Base-by-base conservation (phyloP, 2,329 filamentous ascomycete genomes). In the Pyrenochaeta sp. region DNA sequence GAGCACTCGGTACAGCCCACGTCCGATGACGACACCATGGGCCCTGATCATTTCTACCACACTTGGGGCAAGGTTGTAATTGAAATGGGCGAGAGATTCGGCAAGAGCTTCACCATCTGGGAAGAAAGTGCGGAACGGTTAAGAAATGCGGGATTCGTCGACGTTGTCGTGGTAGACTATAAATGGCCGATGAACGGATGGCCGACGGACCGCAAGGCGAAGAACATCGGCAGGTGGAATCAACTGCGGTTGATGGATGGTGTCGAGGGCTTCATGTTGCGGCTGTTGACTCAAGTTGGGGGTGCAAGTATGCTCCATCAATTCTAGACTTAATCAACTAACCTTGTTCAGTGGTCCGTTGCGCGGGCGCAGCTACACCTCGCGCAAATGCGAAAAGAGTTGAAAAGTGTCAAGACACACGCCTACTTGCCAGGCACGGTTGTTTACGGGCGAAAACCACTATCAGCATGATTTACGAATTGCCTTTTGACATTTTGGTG, bases 21-120 rank as follows among this genome's bases (percentile, higher is more conserved):
- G n/a, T 62, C 64, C 19, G 69, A 75, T 26, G 74, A 78, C 38
- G 71, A 60, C 8, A 72, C 62, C n/a, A 58, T 74, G 52, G 57
- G 56, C 0, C 57, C 61, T 1, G 69, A 70, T 21, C 64, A 73
- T 39, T 72, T 72, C 42, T 68, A 62, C 48, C 53, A 65, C 35
- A 53, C 53, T 1, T 73, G 69, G 68, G 67, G 68, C 18, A 49
- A 58, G 14, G 67, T 61, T 1, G 63, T 70, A 1, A 46, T 69
- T 4, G 61, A 68, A 4, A 60, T 69, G 52, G 73, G 72, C 1
- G 48, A 70, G 23, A 67, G 49, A 23, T 71, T 70, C 30, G 74
- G 67, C 24, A 73, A 72, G 50, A 58, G 46, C 30, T 70, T 72
- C 28, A 61, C 56, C 23, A 68, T 71, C 18, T 69, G 64, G 67